Conservation (phyloP, 2,329 filamentous ascomycete species). For the Alternaria ethzedia region DNA sequence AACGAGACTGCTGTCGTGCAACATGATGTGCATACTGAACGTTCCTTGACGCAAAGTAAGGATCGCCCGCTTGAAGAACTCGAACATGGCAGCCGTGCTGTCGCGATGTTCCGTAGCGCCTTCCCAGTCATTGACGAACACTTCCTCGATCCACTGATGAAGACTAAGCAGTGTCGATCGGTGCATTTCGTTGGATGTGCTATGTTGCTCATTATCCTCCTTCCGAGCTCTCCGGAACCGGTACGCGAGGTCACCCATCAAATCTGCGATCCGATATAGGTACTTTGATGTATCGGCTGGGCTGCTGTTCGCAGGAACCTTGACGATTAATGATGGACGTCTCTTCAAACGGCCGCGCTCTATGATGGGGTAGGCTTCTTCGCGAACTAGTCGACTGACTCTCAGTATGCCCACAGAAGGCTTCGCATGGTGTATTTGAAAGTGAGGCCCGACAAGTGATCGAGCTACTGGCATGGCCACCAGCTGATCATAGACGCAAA, state of each 20-base stretch:
- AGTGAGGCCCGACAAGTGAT: neutral
- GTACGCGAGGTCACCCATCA: accelerated
- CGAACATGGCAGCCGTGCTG: neutral
- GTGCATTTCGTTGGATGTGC: neutral
- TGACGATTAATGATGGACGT: neutral
- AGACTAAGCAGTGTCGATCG: neutral
- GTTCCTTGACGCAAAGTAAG: neutral
- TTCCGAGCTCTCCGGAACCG: neutral
- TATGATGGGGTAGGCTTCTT: neutral
- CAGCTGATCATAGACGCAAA: neutral
- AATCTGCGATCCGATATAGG: neutral
- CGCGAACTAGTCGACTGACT: neutral
- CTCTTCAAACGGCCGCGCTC: neutral
- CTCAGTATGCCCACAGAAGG: neutral
- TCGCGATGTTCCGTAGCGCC: neutral
- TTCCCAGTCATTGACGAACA: neutral
- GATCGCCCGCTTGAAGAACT: neutral
- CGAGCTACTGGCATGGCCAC: neutral
- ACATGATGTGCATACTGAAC: neutral
- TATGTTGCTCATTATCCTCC: too few species aligned
- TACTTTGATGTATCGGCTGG: accelerated
- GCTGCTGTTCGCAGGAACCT: neutral
- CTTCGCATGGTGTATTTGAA: too few species aligned
- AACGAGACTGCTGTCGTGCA: neutral
- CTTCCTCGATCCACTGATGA: too few species aligned